Evolutionary conservation across 1,284 basidiomycete genomes (phyloP).

Genomic region (Boletellus sp.): DNA sequence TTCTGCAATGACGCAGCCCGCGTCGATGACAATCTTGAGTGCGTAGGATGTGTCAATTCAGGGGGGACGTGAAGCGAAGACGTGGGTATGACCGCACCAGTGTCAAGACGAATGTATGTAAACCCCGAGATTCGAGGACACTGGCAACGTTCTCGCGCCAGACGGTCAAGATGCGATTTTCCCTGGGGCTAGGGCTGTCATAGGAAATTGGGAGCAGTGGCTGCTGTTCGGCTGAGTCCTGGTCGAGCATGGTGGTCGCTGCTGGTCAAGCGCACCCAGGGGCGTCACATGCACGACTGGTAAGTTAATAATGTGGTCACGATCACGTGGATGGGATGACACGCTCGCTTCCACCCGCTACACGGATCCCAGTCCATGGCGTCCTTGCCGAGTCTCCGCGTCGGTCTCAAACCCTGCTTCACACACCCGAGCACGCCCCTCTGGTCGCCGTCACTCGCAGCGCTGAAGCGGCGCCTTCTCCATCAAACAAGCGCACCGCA

Average conservation of each 20-base stretch:
- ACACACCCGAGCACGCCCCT: constrained; percentile 1
- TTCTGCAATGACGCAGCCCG: constrained; percentile 62
- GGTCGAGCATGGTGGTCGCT: constrained; percentile 31
- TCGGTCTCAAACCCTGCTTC: constrained; percentile 16
- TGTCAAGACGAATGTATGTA: constrained; percentile 60
- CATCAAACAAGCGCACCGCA: background rate
- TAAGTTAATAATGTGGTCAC: constrained; percentile 15
- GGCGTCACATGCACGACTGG: background rate
- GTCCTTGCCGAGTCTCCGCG: constrained; percentile 9
- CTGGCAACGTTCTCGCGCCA: constrained; percentile 42
- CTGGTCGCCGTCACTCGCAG: constrained; percentile 1
- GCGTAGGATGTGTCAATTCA: constrained; percentile 9
- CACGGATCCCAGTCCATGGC: constrained; percentile 2
- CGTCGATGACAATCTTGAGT: constrained; percentile 60
- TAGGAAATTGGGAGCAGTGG: constrained; percentile 45
- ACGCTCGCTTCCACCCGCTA: too few species aligned
- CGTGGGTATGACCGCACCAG: constrained; percentile 40
- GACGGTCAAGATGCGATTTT: constrained; percentile 13
- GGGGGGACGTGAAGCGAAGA: constrained; percentile 8
- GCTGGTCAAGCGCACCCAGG: constrained; percentile 16
- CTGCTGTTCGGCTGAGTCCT: constrained; percentile 49
- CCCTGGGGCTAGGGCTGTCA: constrained; percentile 17
- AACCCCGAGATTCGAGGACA: constrained; percentile 48
- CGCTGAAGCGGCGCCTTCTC: constrained; percentile 1
- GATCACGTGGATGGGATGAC: constrained; percentile 26